Evolutionary conservation across 176 grass and related monocot species (phyloP).

Genomic region (Carex kokanica): DNA sequence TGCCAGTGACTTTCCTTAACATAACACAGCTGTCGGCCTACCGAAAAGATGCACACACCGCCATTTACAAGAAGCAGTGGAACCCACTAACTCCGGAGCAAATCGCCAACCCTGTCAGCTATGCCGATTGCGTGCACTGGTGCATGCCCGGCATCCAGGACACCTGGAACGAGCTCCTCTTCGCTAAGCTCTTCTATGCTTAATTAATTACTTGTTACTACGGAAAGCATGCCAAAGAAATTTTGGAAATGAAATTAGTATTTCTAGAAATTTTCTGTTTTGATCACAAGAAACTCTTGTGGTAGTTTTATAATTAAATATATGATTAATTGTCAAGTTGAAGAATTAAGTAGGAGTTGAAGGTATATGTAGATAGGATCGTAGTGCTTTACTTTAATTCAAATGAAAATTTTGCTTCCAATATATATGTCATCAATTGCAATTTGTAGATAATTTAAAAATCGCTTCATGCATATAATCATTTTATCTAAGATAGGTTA

Average conservation of each 20-base stretch:
- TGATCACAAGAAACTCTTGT: too few relatives aligned
- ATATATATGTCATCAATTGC: neutral
- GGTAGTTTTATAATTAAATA: neutral
- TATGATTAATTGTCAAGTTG: neutral
- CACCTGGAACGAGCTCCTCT: constrained; percentile 40
- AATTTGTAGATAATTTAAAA: neutral
- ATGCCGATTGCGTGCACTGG: constrained; percentile 37
- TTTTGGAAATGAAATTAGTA: too few relatives aligned
- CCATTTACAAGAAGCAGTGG: constrained; percentile 38
- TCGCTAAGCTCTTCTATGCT: neutral
- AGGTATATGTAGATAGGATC: neutral
- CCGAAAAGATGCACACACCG: constrained; percentile 35
- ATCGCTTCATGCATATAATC: too few relatives aligned
- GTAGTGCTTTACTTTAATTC: neutral
- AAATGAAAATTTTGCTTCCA: neutral
- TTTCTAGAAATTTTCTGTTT: too few relatives aligned
- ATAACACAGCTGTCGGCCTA: constrained; percentile 38
- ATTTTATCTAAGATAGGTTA: too few relatives aligned
- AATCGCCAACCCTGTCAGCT: constrained; percentile 28
- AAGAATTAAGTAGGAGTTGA: neutral
- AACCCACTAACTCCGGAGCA: neutral
- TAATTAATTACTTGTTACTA: constrained; percentile 20
- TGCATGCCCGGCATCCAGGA: constrained; percentile 37
- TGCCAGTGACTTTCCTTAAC: constrained; percentile 38
- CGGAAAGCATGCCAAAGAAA: too few relatives aligned